Evolutionary conservation across 305 asterid genomes (phyloP).

Genomic region (Fraxinus dipetala): DNA sequence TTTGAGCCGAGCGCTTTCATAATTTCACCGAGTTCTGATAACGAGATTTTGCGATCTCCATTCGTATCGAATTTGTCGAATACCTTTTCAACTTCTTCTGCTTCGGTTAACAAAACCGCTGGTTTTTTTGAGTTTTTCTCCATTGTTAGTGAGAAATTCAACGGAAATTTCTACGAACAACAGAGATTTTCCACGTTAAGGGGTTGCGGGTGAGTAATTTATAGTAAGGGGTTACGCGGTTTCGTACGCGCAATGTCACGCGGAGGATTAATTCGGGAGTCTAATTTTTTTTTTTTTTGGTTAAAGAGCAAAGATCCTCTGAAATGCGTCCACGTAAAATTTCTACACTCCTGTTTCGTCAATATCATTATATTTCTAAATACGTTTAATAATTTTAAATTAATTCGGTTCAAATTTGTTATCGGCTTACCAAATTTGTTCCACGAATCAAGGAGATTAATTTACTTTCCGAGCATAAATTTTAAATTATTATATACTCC

Average conservation of each 20-base stretch:
- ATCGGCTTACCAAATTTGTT: no score
- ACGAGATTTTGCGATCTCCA: slow-evolving; percentile 82
- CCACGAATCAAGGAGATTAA: no score
- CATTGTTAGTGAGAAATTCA: slow-evolving; percentile 20
- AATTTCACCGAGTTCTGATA: slow-evolving; percentile 52
- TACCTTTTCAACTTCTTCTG: slow-evolving; percentile 49
- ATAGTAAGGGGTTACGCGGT: slow-evolving; percentile 38
- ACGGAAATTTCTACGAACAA: background rate
- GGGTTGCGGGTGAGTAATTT: slow-evolving; percentile 16
- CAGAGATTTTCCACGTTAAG: background rate
- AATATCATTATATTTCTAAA: no score
- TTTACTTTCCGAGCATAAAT: background rate
- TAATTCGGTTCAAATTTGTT: no score
- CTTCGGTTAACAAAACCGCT: slow-evolving; percentile 28
- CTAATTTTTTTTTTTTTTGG: background rate
- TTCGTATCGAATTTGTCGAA: slow-evolving; percentile 76
- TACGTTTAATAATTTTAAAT: no score
- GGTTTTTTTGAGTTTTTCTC: slow-evolving; percentile 22
- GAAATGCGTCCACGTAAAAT: background rate
- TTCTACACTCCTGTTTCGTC: background rate
- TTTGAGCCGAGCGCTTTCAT: slow-evolving; percentile 64
- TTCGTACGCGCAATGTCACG: slow-evolving; percentile 30
- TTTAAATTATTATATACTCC: no score
- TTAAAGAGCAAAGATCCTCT: background rate
- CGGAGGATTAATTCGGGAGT: background rate